phyloP scores from a whole-genome alignment of 2,329 filamentous ascomycete species.

The Fusarium sp. region DNA sequence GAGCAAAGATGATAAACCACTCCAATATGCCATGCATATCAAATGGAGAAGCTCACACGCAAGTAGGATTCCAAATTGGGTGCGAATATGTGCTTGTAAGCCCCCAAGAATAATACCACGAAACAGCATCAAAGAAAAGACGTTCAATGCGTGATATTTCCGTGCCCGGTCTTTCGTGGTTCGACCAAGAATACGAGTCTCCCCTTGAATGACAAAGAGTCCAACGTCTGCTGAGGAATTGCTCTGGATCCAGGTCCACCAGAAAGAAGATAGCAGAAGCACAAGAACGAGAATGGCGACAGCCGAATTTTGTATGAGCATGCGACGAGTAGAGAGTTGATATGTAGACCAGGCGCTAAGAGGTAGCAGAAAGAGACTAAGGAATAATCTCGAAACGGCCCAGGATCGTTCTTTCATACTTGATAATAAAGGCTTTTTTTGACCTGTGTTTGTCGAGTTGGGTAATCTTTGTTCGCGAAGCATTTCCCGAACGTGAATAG shows the following conservation, averaged over 20 bases:
- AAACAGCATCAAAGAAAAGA: constrained; percentile 23
- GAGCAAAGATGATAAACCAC: neutral
- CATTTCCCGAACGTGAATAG: constrained; percentile 54
- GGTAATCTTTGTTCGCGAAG: neutral
- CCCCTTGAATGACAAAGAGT: neutral
- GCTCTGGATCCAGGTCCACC: constrained; percentile 38
- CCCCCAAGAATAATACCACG: constrained; percentile 27
- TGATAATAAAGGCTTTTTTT: accelerated
- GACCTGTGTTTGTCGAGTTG: neutral
- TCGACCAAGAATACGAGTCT: too few species aligned
- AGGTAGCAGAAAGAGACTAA: constrained; percentile 81
- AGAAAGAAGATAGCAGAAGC: constrained; percentile 38
- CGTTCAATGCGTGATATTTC: constrained; percentile 1
- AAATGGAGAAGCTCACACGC: constrained; percentile 21
- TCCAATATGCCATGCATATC: neutral
- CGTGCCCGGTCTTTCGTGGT: neutral
- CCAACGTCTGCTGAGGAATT: neutral
- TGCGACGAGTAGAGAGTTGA: constrained; percentile 60
- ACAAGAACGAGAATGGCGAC: constrained; percentile 46
- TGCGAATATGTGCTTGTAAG: constrained; percentile 9
- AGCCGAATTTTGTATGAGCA: constrained; percentile 42
- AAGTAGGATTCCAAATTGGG: constrained; percentile 16
- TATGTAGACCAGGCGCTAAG: constrained; percentile 78
- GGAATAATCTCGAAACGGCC: constrained; percentile 72
- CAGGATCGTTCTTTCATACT: constrained; percentile 55